These are phyloP conservation scores for Phytophthora citricola DNA, from an alignment of 352 stramenopile genomes.

Conservation along the genomic window DNA sequence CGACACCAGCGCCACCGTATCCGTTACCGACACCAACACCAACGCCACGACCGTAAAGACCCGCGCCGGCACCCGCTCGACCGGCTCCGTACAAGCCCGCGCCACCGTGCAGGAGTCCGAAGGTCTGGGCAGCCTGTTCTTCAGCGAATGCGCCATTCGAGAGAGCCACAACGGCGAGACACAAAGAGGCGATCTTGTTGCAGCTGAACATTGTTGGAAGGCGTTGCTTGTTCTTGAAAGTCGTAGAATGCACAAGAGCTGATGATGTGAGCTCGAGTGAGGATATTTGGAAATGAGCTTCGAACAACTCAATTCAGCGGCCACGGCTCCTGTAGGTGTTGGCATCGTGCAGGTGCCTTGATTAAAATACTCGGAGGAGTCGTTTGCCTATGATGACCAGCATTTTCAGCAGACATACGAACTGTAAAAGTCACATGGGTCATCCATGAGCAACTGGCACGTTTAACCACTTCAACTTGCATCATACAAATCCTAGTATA, in stretches of 20 bases:
- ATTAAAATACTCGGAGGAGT: too few relatives aligned
- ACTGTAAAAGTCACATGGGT: too few relatives aligned
- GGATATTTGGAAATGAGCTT: constrained; percentile 13
- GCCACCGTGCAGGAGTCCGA: constrained; percentile 7
- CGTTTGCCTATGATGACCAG: too few relatives aligned
- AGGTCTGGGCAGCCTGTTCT: constrained; percentile 21
- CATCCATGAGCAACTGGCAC: too few relatives aligned
- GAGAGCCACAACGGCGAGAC: constrained; percentile 13
- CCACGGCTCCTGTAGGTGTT: too few relatives aligned
- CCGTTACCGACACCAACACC: not conserved
- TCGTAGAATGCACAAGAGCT: not conserved
- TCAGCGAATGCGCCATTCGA: constrained; percentile 1
- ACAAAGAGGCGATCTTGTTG: constrained; percentile 20
- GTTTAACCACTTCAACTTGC: too few relatives aligned
- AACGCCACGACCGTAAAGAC: not conserved
- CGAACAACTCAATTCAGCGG: too few relatives aligned
- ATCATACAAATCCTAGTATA: too few relatives aligned
- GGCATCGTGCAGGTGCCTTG: too few relatives aligned
- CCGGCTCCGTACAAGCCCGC: not conserved
- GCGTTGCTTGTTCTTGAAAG: not conserved
- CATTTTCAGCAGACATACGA: too few relatives aligned
- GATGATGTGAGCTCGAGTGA: constrained; percentile 9
- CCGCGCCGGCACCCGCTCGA: not conserved
- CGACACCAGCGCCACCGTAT: constrained; percentile 1
- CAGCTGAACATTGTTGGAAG: constrained; percentile 16